Evolutionary conservation across 768 basidiomycete genomes (phyloP), one percentile per base, ranked within the genome.

Genomic region (Galerina sulciceps): DNA sequence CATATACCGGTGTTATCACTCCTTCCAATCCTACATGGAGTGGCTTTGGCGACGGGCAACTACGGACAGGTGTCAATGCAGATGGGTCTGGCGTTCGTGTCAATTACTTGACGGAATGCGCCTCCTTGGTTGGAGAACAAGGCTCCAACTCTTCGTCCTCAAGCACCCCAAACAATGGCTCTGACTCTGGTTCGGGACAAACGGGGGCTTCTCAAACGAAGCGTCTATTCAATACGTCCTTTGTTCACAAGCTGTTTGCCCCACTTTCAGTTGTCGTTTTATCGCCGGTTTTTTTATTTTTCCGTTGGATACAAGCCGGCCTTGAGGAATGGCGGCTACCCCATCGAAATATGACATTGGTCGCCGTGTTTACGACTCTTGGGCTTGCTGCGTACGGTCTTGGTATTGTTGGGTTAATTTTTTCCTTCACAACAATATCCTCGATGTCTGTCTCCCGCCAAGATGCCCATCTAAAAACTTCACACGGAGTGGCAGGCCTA

Each of bases 61-160:
- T 93, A 40, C 76, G 82, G 69, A 81, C 82, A 1, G 91, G 92
- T 23, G 54, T 85, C 46, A 73, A 82, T 62, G 90, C 92, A 2
- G 79, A 77, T 58, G 91, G 91, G 11, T 73, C 83, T 31, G 90
- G 91, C 1, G 92, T 93, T 22, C 78, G 75, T 13, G 66, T 87
- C 13, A 73, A 79, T 53, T 91, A 85, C 68, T 66, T 92, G 62
- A 75, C 80, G 10, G 70, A 79, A 50, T 94, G 92, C 59, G 89
- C 88, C 22, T 72, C 76, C 26, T 64, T 75, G 18, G 66, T 67
- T 26, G 53, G 71, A 50, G 50, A 20, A 10, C 37, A 44, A 18
- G 14, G 52, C 41, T 42, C 38, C 40, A 44, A 43, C 8, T 41
- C 65, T 40, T 43, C 52, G 38, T 36, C 65, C 44, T 41, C 52